These are phyloP conservation scores for Tolypocladium paradoxum DNA, from an alignment of 2,329 filamentous ascomycete species.

Conservation along the genomic window DNA sequence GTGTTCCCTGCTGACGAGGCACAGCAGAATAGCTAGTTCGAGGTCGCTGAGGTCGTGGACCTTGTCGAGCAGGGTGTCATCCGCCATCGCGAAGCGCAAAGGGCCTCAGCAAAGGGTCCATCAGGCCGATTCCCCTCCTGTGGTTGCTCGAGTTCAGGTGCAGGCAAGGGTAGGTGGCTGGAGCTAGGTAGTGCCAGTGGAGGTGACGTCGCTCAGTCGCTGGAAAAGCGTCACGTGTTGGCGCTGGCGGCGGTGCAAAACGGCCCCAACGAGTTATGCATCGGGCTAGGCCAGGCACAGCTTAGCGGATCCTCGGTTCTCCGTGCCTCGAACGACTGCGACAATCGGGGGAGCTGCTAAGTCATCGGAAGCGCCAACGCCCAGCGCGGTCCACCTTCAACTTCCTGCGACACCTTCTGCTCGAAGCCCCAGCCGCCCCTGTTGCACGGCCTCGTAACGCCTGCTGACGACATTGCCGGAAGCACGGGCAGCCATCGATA, in stretches of 20 bases:
- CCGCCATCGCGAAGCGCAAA: slow-evolving; percentile 39
- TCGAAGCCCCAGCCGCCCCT: background rate
- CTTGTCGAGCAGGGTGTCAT: slow-evolving; percentile 51
- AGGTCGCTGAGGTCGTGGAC: slow-evolving; percentile 75
- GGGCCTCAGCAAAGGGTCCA: slow-evolving; percentile 11
- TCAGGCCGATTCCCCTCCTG: slow-evolving; percentile 8
- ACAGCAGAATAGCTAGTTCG: slow-evolving; percentile 76
- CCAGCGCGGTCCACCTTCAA: background rate
- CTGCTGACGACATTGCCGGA: background rate
- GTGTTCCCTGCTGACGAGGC: slow-evolving; percentile 71
- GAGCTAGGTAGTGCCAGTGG: background rate
- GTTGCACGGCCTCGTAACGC: background rate
- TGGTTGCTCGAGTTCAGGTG: background rate
- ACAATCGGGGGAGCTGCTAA: background rate
- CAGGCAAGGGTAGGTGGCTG: background rate
- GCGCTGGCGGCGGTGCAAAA: background rate
- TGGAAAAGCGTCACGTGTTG: slow-evolving; percentile 4
- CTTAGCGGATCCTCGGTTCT: too few species aligned
- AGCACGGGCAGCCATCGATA: background rate
- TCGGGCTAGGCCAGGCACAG: background rate
- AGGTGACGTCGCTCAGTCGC: background rate
- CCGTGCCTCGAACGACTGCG: background rate
- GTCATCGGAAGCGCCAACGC: background rate
- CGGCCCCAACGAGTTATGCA: background rate
- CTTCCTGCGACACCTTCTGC: background rate